A percentile compares a stretch with the other conserved stretches of the same genome.
Evolutionary conservation across 768 basidiomycete species (phyloP).

Genomic region (Imleria badia): DNA sequence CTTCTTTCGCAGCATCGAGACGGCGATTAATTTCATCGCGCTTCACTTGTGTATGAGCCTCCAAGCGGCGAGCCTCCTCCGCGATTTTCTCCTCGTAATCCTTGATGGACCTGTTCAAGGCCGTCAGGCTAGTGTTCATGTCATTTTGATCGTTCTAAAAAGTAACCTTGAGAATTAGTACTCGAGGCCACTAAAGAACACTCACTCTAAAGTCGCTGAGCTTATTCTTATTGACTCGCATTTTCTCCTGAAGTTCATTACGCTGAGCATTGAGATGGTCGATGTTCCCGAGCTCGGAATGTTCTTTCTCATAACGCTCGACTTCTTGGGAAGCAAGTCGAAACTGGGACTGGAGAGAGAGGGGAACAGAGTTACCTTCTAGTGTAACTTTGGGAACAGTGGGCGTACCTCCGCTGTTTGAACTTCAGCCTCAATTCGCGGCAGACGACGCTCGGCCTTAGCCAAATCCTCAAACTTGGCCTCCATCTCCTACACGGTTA

Average conservation of each 20-base stretch:
- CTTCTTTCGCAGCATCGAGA: slow-evolving; percentile 46
- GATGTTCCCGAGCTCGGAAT: slow-evolving; percentile 44
- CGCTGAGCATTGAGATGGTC: slow-evolving; percentile 44
- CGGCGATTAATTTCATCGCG: slow-evolving; percentile 56
- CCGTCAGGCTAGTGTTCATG: slow-evolving; percentile 45
- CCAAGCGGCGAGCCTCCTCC: slow-evolving; percentile 54
- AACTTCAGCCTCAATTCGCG: slow-evolving; percentile 42
- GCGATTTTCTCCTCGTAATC: slow-evolving; percentile 47
- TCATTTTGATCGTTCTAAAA: slow-evolving; percentile 49
- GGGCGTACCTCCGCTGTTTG: slow-evolving; percentile 37
- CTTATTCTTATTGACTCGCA: slow-evolving; percentile 45
- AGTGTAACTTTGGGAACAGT: background rate
- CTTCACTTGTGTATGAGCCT: slow-evolving; percentile 57
- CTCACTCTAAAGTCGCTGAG: slow-evolving; percentile 48
- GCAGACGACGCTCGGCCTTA: slow-evolving; percentile 36
- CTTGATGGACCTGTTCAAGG: slow-evolving; percentile 32
- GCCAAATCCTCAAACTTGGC: slow-evolving; percentile 42
- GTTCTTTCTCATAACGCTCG: slow-evolving; percentile 38
- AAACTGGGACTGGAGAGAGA: slow-evolving; percentile 34
- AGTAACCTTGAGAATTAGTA: slow-evolving; percentile 1
- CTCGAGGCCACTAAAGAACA: background rate
- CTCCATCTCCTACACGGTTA: slow-evolving; percentile 40
- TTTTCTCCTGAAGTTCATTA: slow-evolving; percentile 36
- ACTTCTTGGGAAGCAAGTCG: slow-evolving; percentile 36
- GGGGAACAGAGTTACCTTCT: background rate